Evolutionary conservation across 768 basidiomycete species (phyloP).

Genomic region (Agaricus subrufescens): DNA sequence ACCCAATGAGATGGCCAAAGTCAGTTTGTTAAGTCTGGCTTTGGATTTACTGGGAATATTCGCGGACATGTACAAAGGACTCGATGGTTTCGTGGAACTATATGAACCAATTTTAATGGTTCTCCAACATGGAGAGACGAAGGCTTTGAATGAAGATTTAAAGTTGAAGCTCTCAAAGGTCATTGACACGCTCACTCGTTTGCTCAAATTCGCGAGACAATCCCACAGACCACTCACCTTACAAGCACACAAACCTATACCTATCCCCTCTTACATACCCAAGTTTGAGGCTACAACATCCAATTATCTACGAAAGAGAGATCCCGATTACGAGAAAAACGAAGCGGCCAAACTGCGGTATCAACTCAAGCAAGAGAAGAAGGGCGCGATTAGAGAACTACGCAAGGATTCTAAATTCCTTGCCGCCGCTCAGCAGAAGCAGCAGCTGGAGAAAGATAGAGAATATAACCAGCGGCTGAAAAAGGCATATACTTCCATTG

Average conservation of each 20-base stretch:
- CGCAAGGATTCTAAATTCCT: constrained; percentile 95
- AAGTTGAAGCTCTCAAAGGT: constrained; percentile 23
- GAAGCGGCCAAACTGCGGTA: constrained; percentile 80
- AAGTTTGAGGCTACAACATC: constrained; percentile 83
- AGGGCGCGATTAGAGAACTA: constrained; percentile 94
- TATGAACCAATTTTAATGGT: constrained; percentile 64
- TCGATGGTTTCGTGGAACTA: constrained; percentile 84
- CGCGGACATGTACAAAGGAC: constrained; percentile 70
- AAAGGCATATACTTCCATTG: constrained; percentile 69
- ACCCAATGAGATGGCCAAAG: constrained; percentile 62
- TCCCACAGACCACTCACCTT: constrained; percentile 75
- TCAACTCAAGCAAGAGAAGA: constrained; percentile 91
- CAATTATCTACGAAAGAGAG: constrained; percentile 71
- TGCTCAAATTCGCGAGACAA: constrained; percentile 70
- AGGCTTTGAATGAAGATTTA: constrained; percentile 43
- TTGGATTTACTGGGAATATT: constrained; percentile 63
- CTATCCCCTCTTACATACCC: constrained; percentile 89
- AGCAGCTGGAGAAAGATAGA: constrained; percentile 80
- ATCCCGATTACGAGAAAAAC: constrained; percentile 91
- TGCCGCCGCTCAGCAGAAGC: constrained; percentile 80
- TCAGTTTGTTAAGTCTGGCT: constrained; percentile 60
- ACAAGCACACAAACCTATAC: constrained; percentile 94
- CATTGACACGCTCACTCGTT: constrained; percentile 46
- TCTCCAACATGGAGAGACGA: constrained; percentile 46
- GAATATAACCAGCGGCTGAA: constrained; percentile 81